These are phyloP conservation scores for Stephania yunnanensis DNA, from an alignment of 164 flowering plant genomes.

Conservation along the genomic window DNA sequence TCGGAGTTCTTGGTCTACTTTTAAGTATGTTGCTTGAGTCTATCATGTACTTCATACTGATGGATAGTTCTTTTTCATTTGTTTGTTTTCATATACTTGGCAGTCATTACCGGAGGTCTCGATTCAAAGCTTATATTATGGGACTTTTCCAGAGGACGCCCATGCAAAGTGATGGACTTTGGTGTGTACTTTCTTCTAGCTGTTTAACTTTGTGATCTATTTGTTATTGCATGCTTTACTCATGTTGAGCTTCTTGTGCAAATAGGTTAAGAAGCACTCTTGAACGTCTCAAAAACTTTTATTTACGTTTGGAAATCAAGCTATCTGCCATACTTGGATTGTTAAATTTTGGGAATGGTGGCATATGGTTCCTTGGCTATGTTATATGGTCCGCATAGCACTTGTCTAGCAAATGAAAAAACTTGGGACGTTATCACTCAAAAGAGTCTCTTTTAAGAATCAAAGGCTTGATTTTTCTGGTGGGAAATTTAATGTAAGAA, in stretches of 20 bases:
- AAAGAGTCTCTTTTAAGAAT: neutral
- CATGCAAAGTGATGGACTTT: constrained; percentile 58
- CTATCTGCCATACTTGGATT: neutral
- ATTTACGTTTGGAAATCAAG: neutral
- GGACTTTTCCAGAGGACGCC: constrained; percentile 89
- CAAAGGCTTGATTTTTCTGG: neutral
- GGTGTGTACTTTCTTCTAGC: constrained; percentile 32
- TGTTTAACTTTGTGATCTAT: neutral
- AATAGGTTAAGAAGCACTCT: neutral
- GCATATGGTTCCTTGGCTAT: neutral
- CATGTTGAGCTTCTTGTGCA: neutral
- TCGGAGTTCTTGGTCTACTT: neutral
- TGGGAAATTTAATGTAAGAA: neutral
- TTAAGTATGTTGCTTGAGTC: neutral
- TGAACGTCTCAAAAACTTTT: neutral
- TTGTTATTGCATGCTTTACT: neutral
- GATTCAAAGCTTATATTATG: constrained; percentile 88
- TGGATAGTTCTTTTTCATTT: neutral
- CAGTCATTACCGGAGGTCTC: constrained; percentile 90
- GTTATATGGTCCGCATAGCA: neutral
- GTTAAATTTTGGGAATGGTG: neutral
- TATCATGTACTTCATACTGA: neutral
- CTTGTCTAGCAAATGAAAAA: neutral
- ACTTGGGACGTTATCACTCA: neutral
- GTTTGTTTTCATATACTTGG: constrained; percentile 5